Percentiles rank a stretch among this genome's conserved stretches.
Conservation (phyloP, 1,284 basidiomycete genomes). For the Golubevia pallescens region DNA sequence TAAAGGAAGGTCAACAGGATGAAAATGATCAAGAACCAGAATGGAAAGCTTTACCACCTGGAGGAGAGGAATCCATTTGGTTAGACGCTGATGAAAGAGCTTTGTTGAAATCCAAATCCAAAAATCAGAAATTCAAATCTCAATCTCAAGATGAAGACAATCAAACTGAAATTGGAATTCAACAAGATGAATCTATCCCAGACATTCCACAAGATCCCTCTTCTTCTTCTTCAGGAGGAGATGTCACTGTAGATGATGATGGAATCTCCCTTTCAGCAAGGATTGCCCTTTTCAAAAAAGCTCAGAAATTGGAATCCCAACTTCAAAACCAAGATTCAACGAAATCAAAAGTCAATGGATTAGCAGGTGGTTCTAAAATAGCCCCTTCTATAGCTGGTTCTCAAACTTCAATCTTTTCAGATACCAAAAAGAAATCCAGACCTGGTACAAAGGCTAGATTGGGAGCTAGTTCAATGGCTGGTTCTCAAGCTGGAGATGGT, state of each 20-base stretch:
- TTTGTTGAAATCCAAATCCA: too few relatives aligned
- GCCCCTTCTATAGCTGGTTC: background rate
- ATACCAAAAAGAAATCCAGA: constrained; percentile 35
- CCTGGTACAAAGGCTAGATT: constrained; percentile 51
- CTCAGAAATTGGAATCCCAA: constrained; percentile 24
- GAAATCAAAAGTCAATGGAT: constrained; percentile 6
- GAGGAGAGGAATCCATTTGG: constrained; percentile 53
- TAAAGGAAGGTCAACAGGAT: constrained; percentile 68
- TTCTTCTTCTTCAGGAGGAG: too few relatives aligned
- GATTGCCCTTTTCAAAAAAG: constrained; percentile 54
- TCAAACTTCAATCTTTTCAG: constrained; percentile 5
- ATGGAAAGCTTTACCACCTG: constrained; percentile 52
- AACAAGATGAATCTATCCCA: too few relatives aligned
- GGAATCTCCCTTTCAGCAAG: constrained; percentile 47
- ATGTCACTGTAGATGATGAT: constrained; percentile 12
- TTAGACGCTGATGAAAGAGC: constrained; percentile 35
- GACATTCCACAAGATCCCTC: too few relatives aligned
- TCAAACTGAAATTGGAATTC: constrained; percentile 8
- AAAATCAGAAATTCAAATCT: too few relatives aligned
- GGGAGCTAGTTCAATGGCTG: constrained; percentile 33
- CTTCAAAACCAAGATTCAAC: constrained; percentile 8
- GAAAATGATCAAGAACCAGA: constrained; percentile 21
- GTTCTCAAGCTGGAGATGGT: constrained; percentile 30
- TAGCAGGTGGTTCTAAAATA: background rate
- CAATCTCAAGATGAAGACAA: constrained; percentile 19